phyloP scores from a whole-genome alignment of 2,329 filamentous ascomycete genomes.

The Colletotrichum spinosum region DNA sequence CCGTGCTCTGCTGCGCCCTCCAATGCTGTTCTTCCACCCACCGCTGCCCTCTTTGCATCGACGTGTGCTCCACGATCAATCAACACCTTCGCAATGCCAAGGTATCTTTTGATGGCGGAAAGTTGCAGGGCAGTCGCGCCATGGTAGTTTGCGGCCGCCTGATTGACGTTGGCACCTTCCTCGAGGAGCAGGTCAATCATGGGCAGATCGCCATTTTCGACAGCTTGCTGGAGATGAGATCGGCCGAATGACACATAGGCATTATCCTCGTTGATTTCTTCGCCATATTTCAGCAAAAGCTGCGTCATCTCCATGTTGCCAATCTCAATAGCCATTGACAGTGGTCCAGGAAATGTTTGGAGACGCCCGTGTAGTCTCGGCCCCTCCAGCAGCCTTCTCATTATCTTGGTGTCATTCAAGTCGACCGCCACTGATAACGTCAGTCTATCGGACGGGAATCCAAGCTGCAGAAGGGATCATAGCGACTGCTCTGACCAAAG shows the following conservation, averaged over 20 bases:
- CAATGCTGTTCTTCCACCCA: not conserved
- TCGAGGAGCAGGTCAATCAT: not conserved
- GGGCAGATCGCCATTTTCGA: not conserved
- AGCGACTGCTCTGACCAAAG: not conserved
- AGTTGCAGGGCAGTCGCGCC: constrained; percentile 16
- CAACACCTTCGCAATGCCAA: not conserved
- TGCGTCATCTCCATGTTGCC: not conserved
- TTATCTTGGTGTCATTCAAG: not conserved
- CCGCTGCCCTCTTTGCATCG: not conserved
- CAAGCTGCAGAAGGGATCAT: not conserved
- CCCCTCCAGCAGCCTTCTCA: not conserved
- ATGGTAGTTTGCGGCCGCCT: rapidly evolving
- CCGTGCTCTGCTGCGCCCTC: constrained; percentile 23
- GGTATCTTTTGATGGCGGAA: not conserved
- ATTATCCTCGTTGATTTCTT: not conserved
- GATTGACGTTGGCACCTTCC: constrained; percentile 1
- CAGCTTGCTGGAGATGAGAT: not conserved
- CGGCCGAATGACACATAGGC: rapidly evolving
- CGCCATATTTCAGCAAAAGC: not conserved
- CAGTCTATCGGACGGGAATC: constrained; percentile 2
- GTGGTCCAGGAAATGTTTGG: not conserved
- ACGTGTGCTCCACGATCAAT: constrained; percentile 2
- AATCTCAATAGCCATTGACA: rapidly evolving
- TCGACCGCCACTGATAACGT: not conserved
- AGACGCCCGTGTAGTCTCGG: not conserved